phyloP scores from a whole-genome alignment of 805 yeast genomes.

The Metschnikowia orientalis region DNA sequence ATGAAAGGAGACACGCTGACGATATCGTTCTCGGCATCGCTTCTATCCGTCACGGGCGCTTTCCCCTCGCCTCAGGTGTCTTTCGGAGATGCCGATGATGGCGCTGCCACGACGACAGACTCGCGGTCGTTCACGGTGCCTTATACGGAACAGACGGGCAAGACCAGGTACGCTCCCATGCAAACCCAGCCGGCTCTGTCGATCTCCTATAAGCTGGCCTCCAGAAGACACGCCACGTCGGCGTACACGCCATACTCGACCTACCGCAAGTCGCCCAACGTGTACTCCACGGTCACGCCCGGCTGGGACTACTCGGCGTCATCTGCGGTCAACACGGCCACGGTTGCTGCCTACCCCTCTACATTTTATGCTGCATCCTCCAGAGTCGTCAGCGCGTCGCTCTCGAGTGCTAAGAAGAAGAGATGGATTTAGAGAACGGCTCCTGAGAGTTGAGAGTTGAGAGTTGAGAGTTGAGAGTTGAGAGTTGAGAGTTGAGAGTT shows the following conservation, averaged over 20 bases:
- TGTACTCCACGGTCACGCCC: slow-evolving; percentile 69
- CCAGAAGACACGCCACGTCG: slow-evolving; percentile 63
- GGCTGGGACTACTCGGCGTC: slow-evolving; percentile 74
- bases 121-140: slow-evolving; percentile 58
- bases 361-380: slow-evolving; percentile 59
- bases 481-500: too few relatives aligned
- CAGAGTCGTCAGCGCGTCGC: slow-evolving; percentile 39
- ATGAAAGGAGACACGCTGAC: slow-evolving; percentile 63
- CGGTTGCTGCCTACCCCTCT: slow-evolving; percentile 67
- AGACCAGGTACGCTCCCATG: slow-evolving; percentile 84
- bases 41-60: slow-evolving; percentile 36
- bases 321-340: slow-evolving; percentile 63
- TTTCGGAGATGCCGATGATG: slow-evolving; percentile 8
- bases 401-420: slow-evolving; percentile 31
- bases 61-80: slow-evolving; percentile 38
- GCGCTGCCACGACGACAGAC: slow-evolving; percentile 21
- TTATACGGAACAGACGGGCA: slow-evolving; percentile 76
- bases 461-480: too few relatives aligned
- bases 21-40: slow-evolving; percentile 35
- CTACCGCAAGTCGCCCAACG: slow-evolving; percentile 38
- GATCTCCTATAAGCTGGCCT: slow-evolving; percentile 64
- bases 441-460: too few relatives aligned
- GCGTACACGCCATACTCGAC: slow-evolving; percentile 55
- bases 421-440: slow-evolving; percentile 40
- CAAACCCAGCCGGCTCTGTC: slow-evolving; percentile 77